Conservation (phyloP, 345 rosid species). For the Pelargonium nanum region DNA sequence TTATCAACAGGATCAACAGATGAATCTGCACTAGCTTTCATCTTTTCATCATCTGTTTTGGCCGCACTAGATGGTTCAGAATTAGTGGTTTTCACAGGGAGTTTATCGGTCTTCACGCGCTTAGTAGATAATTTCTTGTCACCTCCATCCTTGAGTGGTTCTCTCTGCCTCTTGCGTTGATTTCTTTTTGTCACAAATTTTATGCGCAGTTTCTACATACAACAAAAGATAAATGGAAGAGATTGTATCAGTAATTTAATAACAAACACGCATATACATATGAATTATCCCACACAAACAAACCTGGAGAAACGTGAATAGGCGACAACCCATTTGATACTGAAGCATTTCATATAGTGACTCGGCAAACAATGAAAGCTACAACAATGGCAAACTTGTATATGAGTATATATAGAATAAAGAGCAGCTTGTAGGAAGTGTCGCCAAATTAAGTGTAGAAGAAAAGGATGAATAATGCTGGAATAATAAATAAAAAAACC, state of each 20-base stretch:
- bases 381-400: conserved; percentile 15
- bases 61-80: conserved; percentile 23
- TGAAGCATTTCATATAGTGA: conserved; percentile 87
- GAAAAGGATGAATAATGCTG: background rate
- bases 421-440: background rate
- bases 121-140: conserved; percentile 33
- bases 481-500: conserved; percentile 32
- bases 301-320: conserved; percentile 78
- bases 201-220: conserved; percentile 50
- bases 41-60: conserved; percentile 29
- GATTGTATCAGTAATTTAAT: background rate
- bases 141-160: conserved; percentile 32
- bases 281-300: conserved; percentile 8
- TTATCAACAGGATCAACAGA: conserved; percentile 28
- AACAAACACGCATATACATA: background rate
- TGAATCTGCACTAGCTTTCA: conserved; percentile 10
- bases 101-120: conserved; percentile 46
- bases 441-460: background rate
- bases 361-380: conserved; percentile 94
- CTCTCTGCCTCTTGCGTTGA: conserved; percentile 57
- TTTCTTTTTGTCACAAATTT: conserved; percentile 63
- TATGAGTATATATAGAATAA: background rate
- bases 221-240: conserved; percentile 5
- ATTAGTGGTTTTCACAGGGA: conserved; percentile 29
- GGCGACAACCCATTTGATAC: conserved; percentile 82